Base-by-base conservation (phyloP, 208 protist genomes). In the Leishmania turanica region DNA sequence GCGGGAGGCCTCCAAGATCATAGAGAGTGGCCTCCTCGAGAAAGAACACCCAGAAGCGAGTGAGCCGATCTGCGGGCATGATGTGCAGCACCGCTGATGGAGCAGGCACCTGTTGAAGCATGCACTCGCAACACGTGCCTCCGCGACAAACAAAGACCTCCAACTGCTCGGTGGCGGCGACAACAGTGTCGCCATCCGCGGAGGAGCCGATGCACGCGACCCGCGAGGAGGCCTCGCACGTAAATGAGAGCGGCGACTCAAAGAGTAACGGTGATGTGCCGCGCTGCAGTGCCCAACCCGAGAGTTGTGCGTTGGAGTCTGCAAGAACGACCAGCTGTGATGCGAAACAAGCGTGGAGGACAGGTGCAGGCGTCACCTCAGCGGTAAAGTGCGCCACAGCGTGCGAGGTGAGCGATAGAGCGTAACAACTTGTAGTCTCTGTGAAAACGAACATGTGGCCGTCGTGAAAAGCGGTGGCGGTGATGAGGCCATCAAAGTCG, bases 361-460 rank as follows among this genome's bases (percentile, higher is more conserved):
- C 78, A 6, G 82, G 66, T 0, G 79, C 51, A 13, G 31, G 37
- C 8, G 69, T 81, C 49, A 89, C 49, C 27, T 77, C 66, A 1
- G 34, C 17, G 7, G 84, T 40, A 70, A 80, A 81, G 34, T 84
- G 75, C 24, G 78, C 82, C 27, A 89, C 78, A 9, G 83, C 77
- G 51, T 73, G 69, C 31, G 77, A 79, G 54, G 31, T 15, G 19
- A 83, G 77, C 5, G 80, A 82, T 17, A 89, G 45, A 37, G 77
- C 56, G 68, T 87, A 89, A 51, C 84, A 81, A 1, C 72, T 79
- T 47, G 40, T 42, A 45, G 34, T 56, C 21, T 80, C 75, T 4
- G 85, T 89, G 66, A 91, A 87, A n/a, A 89, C 70, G 19, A 82
- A 74, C 69, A 87, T 78, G 45, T 31, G 31, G 56, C 85, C 78